These are phyloP conservation scores for Buxus sempervirens DNA, from an alignment of 164 flowering plant species.

Conservation along the genomic window DNA sequence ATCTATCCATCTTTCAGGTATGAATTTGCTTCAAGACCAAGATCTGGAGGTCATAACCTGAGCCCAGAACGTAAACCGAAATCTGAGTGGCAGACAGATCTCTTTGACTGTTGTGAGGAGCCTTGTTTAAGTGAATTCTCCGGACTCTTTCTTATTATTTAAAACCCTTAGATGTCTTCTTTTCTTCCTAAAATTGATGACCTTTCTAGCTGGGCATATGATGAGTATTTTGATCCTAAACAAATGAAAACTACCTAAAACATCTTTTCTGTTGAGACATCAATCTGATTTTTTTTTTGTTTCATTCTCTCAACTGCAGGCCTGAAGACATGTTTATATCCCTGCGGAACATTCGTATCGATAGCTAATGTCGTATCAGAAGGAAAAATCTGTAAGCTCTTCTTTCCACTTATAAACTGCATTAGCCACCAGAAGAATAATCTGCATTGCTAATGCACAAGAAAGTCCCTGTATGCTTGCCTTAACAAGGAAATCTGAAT, in stretches of 20 bases:
- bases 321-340: constrained; percentile 39
- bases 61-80: constrained; percentile 11
- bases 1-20: constrained; percentile 25
- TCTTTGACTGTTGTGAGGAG: constrained; percentile 43
- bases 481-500: neutral
- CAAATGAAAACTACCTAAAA: too few relatives aligned
- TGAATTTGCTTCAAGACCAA: constrained; percentile 12
- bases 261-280: too few relatives aligned
- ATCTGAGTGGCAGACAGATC: constrained; percentile 40
- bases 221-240: too few relatives aligned
- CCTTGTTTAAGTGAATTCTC: constrained; percentile 38
- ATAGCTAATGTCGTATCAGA: constrained; percentile 30
- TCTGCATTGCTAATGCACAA: neutral
- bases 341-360: constrained; percentile 42
- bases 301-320: constrained; percentile 36
- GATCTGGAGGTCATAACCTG: constrained; percentile 1
- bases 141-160: neutral
- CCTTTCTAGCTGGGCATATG: too few relatives aligned
- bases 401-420: too few relatives aligned
- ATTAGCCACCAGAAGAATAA: too few relatives aligned
- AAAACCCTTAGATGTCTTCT: too few relatives aligned
- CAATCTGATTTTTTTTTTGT: neutral
- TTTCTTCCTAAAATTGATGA: too few relatives aligned
- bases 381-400: constrained; percentile 37
- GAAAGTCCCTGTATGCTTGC: neutral